A percentile compares a stretch with the other conserved stretches of the same genome.
Evolutionary conservation across 331 rosid species (phyloP).

Genomic region (Acacia pycnantha): DNA sequence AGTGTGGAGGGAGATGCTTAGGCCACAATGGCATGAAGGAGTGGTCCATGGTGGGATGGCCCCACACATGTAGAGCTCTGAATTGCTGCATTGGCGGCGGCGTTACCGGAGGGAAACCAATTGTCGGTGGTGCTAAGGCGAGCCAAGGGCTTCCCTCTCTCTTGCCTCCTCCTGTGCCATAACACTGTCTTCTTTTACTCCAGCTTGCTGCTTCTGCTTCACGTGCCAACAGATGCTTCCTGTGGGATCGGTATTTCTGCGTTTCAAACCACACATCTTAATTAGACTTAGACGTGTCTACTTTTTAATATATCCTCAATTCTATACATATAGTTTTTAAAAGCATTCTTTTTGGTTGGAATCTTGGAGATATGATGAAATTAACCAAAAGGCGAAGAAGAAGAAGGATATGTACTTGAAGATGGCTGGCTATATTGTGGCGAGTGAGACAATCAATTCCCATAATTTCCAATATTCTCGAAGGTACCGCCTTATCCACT

Average conservation of each 20-base stretch:
- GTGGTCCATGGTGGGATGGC: conserved; percentile 76
- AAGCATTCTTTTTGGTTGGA: too few relatives aligned
- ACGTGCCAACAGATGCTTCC: conserved; percentile 87
- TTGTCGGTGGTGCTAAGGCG: conserved; percentile 44
- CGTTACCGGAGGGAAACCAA: conserved; percentile 69
- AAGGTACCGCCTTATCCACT: conserved; percentile 96
- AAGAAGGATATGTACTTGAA: conserved; percentile 54
- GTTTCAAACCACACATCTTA: background rate
- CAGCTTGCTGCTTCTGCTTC: conserved; percentile 96
- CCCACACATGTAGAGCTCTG: conserved; percentile 92
- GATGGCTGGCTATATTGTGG: conserved; percentile 97
- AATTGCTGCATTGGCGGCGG: conserved; percentile 49
- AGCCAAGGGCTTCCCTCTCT: conserved; percentile 62
- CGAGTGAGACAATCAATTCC: conserved; percentile 98
- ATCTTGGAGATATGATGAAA: background rate
- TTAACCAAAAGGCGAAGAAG: background rate
- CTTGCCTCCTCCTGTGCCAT: conserved; percentile 35
- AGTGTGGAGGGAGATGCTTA: background rate
- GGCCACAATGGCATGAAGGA: conserved; percentile 69
- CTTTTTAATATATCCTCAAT: background rate
- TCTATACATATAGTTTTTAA: background rate
- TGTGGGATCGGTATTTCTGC: conserved; percentile 92
- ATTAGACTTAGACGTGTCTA: background rate
- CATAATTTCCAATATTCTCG: conserved; percentile 95
- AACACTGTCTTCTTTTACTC: conserved; percentile 75